Base-by-base conservation (phyloP, 345 rosid species). In the Lagerstroemia speciosa region DNA sequence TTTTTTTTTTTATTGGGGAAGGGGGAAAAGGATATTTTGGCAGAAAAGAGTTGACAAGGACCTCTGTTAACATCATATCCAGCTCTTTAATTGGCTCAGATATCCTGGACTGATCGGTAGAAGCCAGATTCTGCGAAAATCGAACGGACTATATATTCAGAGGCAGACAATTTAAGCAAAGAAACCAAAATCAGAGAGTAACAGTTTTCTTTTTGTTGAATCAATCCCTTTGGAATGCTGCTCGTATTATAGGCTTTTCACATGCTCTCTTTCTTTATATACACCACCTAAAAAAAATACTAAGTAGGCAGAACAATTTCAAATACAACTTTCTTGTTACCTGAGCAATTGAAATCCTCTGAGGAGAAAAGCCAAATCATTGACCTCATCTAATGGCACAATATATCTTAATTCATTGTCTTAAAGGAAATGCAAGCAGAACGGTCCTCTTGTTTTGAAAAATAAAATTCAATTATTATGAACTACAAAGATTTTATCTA, bases 1-100 rank as follows among this genome's bases (percentile, higher is more conserved):
- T 45, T 50, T 33, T 16, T 68, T 55, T 68, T 40, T 19, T 31
- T 33, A 58, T n/a, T 64, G 58, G n/a, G 27, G 58, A 66, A 37
- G 33, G 65, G 22, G 53, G 34, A 31, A 26, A 67, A 62, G 63
- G 60, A 41, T 14, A 36, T 67, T 74, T 20, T 46, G 65, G 66
- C 8, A 67, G 36, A 62, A 67, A 48, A 73, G 68, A 71, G 43
- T 72, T 45, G 40, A 63, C 58, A 76, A 67, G 69, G 67, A 94
- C 99, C 92, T 91, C 96, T 61, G 88, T 87, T 69, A 94, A 75
- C 78, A 83, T 79, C 71, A 94, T 83, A 81, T 94, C 99, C 57
- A 91, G 81, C 83, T 89, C 98, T 69, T 84, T 86, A 74, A 87
- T 77, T 70, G 96, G 96, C 74, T 85, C 95, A 53, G 88, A 88